These are phyloP conservation scores for Pholiota microspora DNA, from an alignment of 768 basidiomycete species.

Conservation along the genomic window DNA sequence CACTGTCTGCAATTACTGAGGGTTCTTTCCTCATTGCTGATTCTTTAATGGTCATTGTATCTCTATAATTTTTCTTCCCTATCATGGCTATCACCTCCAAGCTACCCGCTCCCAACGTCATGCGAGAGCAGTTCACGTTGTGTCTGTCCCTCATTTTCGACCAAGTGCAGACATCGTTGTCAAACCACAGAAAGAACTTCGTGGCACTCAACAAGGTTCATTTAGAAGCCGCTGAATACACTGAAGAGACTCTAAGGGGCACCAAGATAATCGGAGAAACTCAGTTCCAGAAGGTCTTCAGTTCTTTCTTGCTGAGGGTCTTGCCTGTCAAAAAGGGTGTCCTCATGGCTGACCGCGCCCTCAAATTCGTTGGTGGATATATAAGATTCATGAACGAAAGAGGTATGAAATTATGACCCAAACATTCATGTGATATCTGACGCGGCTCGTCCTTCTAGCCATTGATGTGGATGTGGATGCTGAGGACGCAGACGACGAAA, in stretches of 20 bases:
- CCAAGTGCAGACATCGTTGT: conserved; percentile 68
- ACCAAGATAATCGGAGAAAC: conserved; percentile 55
- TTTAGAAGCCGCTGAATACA: conserved; percentile 46
- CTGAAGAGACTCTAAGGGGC: neutral
- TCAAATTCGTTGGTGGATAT: conserved; percentile 84
- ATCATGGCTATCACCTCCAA: neutral
- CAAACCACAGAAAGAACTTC: conserved; percentile 90
- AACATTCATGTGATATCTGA: neutral
- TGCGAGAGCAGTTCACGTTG: neutral
- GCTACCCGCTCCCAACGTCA: neutral
- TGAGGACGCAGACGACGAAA: conserved; percentile 59
- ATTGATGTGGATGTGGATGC: conserved; percentile 42
- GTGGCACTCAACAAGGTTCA: conserved; percentile 83
- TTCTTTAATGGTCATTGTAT: neutral
- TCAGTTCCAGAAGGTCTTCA: conserved; percentile 67
- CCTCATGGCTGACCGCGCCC: conserved; percentile 65
- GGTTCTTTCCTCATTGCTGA: neutral
- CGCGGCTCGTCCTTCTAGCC: neutral
- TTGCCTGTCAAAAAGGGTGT: conserved; percentile 81
- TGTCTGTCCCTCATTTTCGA: conserved; percentile 63
- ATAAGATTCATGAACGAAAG: conserved; percentile 73
- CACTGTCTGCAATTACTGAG: no score
- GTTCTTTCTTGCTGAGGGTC: conserved; percentile 56
- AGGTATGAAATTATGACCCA: conserved; percentile 50
- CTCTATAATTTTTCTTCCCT: neutral